These are phyloP conservation scores for Colletotrichum gigasporum DNA, from an alignment of 2,329 filamentous ascomycete species.

Conservation along the genomic window DNA sequence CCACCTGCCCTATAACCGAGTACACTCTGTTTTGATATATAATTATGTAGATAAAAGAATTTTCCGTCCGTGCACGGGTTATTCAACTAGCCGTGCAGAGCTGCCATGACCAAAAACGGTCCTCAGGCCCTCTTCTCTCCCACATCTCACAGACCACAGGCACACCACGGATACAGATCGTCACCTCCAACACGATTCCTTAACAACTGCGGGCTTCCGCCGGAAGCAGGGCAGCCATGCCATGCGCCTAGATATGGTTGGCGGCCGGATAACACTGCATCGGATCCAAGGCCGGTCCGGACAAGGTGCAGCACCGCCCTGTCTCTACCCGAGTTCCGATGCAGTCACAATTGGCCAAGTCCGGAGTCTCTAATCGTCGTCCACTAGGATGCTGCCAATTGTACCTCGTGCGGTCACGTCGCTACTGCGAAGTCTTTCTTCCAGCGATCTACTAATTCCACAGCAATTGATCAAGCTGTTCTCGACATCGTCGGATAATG, in stretches of 20 bases:
- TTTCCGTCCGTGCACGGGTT: no score
- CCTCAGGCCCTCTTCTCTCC: no score
- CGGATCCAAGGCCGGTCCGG: slow-evolving; percentile 11
- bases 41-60: no score
- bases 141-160: no score
- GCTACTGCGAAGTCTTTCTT: no score
- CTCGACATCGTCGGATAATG: slow-evolving; percentile 20
- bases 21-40: no score
- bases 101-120: no score
- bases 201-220: background rate
- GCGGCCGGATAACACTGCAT: background rate
- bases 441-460: background rate
- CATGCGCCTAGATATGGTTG: background rate
- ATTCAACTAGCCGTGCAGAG: no score
- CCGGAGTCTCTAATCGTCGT: background rate
- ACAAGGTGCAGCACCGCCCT: background rate
- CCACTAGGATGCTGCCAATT: background rate
- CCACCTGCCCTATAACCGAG: no score
- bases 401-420: background rate
- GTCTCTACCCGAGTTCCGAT: slow-evolving; percentile 19
- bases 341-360: slow-evolving; percentile 11
- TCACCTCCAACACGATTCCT: no score
- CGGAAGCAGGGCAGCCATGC: background rate
- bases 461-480: background rate
- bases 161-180: no score